These are phyloP conservation scores for Aspergillus mulundensis DNA, from an alignment of 495 filamentous ascomycete species.

Conservation along the genomic window DNA sequence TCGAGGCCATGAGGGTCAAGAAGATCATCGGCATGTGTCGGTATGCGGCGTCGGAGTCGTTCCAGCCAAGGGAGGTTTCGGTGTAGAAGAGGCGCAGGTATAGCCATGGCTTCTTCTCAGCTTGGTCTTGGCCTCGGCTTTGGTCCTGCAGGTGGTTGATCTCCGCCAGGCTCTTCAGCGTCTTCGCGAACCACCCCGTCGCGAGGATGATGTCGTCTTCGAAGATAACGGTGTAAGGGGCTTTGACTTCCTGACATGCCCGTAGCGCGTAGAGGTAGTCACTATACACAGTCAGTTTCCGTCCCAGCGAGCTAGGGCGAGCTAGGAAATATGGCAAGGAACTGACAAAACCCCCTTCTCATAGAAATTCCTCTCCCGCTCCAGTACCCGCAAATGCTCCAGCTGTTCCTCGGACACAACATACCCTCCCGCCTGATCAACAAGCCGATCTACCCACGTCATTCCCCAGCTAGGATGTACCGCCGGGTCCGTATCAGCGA, in stretches of 20 bases:
- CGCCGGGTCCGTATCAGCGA: slow-evolving; percentile 46
- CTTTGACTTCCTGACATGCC: slow-evolving; percentile 31
- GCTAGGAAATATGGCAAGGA: not conserved
- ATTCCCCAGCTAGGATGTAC: slow-evolving; percentile 46
- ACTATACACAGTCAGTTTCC: slow-evolving; percentile 13
- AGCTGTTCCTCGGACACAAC: slow-evolving; percentile 18
- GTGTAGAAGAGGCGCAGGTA: slow-evolving; percentile 50
- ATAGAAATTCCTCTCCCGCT: slow-evolving; percentile 21
- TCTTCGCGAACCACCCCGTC: slow-evolving; percentile 43
- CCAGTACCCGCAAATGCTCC: slow-evolving; percentile 17
- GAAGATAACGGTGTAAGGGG: slow-evolving; percentile 42
- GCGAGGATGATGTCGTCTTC: slow-evolving; percentile 48
- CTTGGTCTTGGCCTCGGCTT: slow-evolving; percentile 3
- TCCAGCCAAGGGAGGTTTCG: slow-evolving; percentile 40
- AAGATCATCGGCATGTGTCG: slow-evolving; percentile 38
- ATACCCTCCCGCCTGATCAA: slow-evolving; percentile 20
- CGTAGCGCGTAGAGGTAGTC: slow-evolving; percentile 44
- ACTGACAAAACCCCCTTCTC: slow-evolving; percentile 32
- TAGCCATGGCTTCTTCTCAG: slow-evolving; percentile 26
- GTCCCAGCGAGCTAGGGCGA: no score
- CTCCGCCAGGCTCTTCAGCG: slow-evolving; percentile 30
- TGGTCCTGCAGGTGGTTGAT: slow-evolving; percentile 20
- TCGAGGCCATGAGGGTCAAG: slow-evolving; percentile 18
- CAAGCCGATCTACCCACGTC: slow-evolving; percentile 45
- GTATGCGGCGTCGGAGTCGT: slow-evolving; percentile 32